Percentiles rank a stretch among this genome's conserved stretches.
Conservation (phyloP, 2,329 filamentous ascomycete species). For the Cryphonectria naterciae region DNA sequence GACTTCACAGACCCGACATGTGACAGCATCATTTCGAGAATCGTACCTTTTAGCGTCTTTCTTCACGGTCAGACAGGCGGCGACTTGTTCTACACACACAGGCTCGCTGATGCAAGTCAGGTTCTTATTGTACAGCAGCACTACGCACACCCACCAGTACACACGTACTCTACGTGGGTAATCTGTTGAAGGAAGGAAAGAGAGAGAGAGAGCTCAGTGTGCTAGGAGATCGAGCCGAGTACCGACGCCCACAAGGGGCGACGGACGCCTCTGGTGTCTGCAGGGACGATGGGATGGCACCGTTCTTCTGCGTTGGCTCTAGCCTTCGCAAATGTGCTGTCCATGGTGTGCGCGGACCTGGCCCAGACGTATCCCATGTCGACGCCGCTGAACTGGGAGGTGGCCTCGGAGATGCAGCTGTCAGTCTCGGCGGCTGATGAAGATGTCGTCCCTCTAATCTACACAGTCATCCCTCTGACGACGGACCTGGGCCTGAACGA, state of each 20-base stretch:
- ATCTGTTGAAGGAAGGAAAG: neutral
- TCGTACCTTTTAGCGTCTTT: neutral
- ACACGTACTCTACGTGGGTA: neutral
- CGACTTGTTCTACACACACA: neutral
- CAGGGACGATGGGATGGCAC: constrained; percentile 35
- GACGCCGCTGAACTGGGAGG: constrained; percentile 45
- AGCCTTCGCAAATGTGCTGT: constrained; percentile 39
- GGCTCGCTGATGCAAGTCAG: neutral
- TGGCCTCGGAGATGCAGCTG: constrained; percentile 47
- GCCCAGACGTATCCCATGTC: constrained; percentile 38
- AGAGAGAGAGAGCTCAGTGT: neutral
- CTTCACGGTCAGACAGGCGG: neutral
- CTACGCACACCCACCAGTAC: neutral
- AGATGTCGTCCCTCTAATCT: constrained; percentile 39
- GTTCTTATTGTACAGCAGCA: neutral
- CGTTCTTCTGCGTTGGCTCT: constrained; percentile 37
- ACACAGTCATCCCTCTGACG: constrained; percentile 52
- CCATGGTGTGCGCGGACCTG: constrained; percentile 41
- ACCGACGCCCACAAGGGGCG: neutral
- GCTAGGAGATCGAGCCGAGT: neutral
- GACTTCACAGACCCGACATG: neutral
- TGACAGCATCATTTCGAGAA: neutral
- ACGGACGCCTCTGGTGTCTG: constrained; percentile 38
- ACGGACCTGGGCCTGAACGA: constrained; percentile 47
- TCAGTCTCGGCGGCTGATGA: constrained; percentile 37